phyloP scores from a whole-genome alignment of 2,329 filamentous ascomycete species.

The Penicillium sp. region DNA sequence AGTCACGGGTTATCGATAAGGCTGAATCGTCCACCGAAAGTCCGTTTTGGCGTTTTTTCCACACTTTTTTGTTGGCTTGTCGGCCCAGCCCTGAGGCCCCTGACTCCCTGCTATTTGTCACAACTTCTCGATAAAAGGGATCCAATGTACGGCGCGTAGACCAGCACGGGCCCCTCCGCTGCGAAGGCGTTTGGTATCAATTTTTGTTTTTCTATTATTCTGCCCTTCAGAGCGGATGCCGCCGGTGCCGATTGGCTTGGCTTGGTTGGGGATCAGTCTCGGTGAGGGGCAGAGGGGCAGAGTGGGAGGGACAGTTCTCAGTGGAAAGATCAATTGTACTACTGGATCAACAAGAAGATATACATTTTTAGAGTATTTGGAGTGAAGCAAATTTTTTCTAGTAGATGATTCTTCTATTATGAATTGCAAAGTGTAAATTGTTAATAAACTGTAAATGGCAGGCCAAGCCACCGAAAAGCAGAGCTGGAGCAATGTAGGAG shows the following conservation, averaged over 20 bases:
- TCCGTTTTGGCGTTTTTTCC: constrained; percentile 23
- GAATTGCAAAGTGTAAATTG: neutral
- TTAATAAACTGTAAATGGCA: neutral
- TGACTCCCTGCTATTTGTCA: constrained; percentile 31
- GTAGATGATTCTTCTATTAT: too few relatives aligned
- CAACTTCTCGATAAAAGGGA: constrained; percentile 30
- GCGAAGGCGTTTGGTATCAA: neutral
- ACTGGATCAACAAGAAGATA: too few relatives aligned
- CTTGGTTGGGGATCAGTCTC: constrained; percentile 11
- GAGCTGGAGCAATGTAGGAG: constrained; percentile 4
- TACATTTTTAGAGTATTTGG: too few relatives aligned
- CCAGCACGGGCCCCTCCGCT: constrained; percentile 29
- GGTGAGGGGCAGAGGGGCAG: constrained; percentile 5
- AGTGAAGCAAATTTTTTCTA: too few relatives aligned
- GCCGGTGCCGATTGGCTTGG: constrained; percentile 18
- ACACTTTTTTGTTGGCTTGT: neutral
- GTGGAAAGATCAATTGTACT: neutral
- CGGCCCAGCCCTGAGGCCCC: neutral
- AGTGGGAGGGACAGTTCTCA: neutral
- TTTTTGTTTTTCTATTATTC: constrained; percentile 15
- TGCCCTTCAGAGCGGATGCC: constrained; percentile 14
- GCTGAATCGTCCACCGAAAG: constrained; percentile 28
- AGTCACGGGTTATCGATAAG: constrained; percentile 26
- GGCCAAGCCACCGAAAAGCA: constrained; percentile 2
- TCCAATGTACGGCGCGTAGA: constrained; percentile 33